Percentiles rank a stretch among this genome's conserved stretches.
Evolutionary conservation across 305 asterid genomes (phyloP).

Genomic region (Solanum chacoense): DNA sequence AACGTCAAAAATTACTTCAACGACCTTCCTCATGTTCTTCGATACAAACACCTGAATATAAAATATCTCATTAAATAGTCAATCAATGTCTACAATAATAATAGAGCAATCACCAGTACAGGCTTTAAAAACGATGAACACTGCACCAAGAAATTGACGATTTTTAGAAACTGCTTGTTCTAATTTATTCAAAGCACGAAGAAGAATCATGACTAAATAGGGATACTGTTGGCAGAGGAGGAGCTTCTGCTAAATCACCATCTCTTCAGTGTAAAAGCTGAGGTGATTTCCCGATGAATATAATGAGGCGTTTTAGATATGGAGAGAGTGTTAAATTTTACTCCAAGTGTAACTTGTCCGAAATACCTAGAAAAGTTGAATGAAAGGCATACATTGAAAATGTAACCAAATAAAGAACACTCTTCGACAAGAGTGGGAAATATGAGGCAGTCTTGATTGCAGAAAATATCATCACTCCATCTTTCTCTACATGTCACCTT

Average conservation of each 20-base stretch:
- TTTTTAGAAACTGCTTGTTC: not conserved
- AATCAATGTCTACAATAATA: not conserved
- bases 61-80: constrained; percentile 13
- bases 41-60: constrained; percentile 56
- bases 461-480: not conserved
- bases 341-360: not conserved
- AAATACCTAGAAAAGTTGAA: not conserved
- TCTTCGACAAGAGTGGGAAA: not conserved
- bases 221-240: not conserved
- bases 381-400: not conserved
- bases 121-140: not conserved
- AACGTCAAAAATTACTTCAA: constrained; percentile 16
- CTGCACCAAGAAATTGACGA: not conserved
- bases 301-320: not conserved
- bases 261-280: not conserved
- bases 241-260: not conserved
- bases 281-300: not conserved
- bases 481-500: not conserved
- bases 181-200: not conserved
- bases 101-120: not conserved
- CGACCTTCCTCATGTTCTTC: constrained; percentile 24
- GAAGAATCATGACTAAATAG: not conserved
- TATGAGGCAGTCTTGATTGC: not conserved
- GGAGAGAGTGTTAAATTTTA: not conserved
- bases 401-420: not conserved